Percentiles rank a stretch among this genome's conserved stretches.
phyloP scores from a whole-genome alignment of 2,329 filamentous ascomycete species.

The Aspergillus glaucus region DNA sequence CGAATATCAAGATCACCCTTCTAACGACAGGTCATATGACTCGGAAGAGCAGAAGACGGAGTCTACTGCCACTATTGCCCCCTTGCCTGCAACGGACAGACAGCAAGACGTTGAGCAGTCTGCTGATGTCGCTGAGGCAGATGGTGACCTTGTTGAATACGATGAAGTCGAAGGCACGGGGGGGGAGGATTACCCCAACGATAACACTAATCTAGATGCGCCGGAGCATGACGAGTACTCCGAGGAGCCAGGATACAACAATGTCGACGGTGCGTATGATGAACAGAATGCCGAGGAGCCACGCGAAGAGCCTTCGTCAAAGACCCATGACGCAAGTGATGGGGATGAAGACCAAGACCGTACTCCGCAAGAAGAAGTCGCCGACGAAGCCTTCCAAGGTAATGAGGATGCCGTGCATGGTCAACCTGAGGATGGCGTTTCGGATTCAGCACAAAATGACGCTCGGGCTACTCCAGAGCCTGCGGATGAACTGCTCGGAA shows the following conservation, averaged over 20 bases:
- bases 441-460: constrained; percentile 6
- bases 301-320: constrained; percentile 2
- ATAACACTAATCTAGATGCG: constrained; percentile 8
- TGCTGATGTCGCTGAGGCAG: constrained; percentile 4
- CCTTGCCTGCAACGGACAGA: constrained; percentile 13
- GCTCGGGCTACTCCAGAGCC: constrained; percentile 12
- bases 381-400: constrained; percentile 6
- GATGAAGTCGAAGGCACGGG: constrained; percentile 17
- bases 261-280: constrained; percentile 6
- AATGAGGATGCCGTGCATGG: constrained; percentile 10
- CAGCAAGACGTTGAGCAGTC: constrained; percentile 11
- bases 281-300: constrained; percentile 9
- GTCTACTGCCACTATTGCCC: constrained; percentile 22
- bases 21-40: constrained; percentile 17
- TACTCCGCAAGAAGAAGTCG: constrained; percentile 7
- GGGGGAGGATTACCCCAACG: constrained; percentile 9
- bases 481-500: constrained; percentile 26
- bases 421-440: constrained; percentile 12
- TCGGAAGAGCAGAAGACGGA: constrained; percentile 25
- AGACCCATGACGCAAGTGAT: constrained; percentile 7
- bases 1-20: constrained; percentile 4
- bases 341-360: constrained; percentile 8
- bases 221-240: constrained; percentile 3
- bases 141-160: constrained; percentile 28
- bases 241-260: constrained; percentile 6